Conservation (phyloP, 306 rosid species). For the Dryas octopetala region DNA sequence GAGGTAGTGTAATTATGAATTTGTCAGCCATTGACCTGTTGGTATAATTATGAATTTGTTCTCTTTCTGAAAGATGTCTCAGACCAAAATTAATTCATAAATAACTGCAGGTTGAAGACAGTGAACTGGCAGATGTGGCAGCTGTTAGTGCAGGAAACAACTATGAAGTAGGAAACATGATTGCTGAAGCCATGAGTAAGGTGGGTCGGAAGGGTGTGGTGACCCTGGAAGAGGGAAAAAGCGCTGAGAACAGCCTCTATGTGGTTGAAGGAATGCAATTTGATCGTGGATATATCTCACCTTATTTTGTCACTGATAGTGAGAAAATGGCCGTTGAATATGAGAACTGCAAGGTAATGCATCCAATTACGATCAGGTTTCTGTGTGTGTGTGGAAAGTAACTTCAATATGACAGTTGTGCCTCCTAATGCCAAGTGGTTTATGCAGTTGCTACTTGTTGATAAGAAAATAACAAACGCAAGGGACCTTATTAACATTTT, state of each 20-base stretch:
- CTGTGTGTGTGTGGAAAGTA: neutral
- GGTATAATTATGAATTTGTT: neutral
- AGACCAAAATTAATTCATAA: neutral
- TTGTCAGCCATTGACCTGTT: neutral
- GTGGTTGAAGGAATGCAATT: constrained; percentile 99
- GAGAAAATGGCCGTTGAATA: constrained; percentile 96
- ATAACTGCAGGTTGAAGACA: constrained; percentile 83
- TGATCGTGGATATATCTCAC: constrained; percentile 98
- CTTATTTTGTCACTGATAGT: constrained; percentile 95
- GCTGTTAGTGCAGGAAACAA: constrained; percentile 99
- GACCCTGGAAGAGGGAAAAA: constrained; percentile 97
- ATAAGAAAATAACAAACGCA: constrained; percentile 89
- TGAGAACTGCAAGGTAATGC: constrained; percentile 87
- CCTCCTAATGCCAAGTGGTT: neutral
- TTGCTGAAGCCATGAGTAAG: constrained; percentile 97
- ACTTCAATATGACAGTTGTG: neutral
- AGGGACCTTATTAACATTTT: constrained; percentile 85
- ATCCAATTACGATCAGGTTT: neutral
- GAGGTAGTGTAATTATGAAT: constrained; percentile 49
- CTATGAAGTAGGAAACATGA: constrained; percentile 89
- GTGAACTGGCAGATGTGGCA: constrained; percentile 96
- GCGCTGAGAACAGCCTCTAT: constrained; percentile 88
- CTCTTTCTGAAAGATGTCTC: neutral
- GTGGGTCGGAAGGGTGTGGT: constrained; percentile 99
- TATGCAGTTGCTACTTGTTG: constrained; percentile 92